phyloP scores from a whole-genome alignment of 148 eudicot genomes.

The Nepenthes mirabilis region DNA sequence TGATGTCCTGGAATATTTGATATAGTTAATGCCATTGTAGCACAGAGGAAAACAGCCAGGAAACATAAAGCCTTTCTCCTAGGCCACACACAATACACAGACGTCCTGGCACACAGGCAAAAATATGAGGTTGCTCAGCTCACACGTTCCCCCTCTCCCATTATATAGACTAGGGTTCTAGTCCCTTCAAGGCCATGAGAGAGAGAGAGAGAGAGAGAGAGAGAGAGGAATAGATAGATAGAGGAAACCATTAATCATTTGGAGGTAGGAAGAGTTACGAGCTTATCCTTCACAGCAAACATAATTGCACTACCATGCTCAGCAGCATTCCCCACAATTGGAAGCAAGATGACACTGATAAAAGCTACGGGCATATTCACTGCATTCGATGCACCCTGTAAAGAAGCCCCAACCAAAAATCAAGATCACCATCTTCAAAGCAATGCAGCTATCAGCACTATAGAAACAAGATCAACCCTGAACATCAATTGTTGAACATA shows the following conservation, averaged over 20 bases:
- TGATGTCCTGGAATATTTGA: constrained; percentile 48
- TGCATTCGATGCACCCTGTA: constrained; percentile 85
- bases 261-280: constrained; percentile 39
- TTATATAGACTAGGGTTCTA: too few relatives aligned
- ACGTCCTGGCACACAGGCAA: neutral
- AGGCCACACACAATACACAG: neutral
- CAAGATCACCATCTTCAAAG: neutral
- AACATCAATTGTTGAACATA: neutral
- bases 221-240: too few relatives aligned
- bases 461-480: neutral
- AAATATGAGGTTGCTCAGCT: too few relatives aligned
- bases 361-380: constrained; percentile 76
- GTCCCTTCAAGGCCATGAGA: too few relatives aligned
- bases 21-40: neutral
- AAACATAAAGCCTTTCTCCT: neutral
- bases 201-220: too few relatives aligned
- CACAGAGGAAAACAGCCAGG: neutral
- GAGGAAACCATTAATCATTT: neutral
- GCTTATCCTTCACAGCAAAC: constrained; percentile 90
- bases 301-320: constrained; percentile 96
- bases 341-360: constrained; percentile 88
- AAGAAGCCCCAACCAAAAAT: neutral
- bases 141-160: too few relatives aligned
- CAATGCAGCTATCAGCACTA: neutral
- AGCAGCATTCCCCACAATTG: constrained; percentile 93